Evolutionary conservation across 305 asterid species (phyloP), one percentile per base, ranked within the genome.

Genomic region (Fraxinus floribunda): DNA sequence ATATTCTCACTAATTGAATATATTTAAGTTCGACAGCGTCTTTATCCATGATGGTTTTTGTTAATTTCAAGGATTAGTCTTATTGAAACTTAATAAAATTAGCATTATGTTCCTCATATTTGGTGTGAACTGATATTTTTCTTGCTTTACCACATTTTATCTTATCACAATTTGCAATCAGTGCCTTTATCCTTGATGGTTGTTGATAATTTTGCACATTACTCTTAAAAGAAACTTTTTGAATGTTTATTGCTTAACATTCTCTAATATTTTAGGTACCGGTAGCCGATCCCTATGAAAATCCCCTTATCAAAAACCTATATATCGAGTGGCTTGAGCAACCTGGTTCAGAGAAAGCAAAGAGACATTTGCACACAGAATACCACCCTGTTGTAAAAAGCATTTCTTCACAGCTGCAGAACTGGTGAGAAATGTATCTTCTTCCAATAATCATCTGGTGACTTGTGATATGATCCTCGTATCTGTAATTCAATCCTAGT

Each of bases 341-440:
- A 60, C 94, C 98, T 46, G 97, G 97, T 81, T 96, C 98, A 0
- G 95, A 92, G 88, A 90, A 88, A 80, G 94, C 99, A 41, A 94
- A 91, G 90, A 87, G 81, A 82, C 84, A 90, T 87, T 80, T 96
- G 81, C 94, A 92, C 86, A 96, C 99, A 8, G 89, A 87, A 70
- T 94, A 96, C 86, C 99, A 94, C 80, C 97, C 97, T 0, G 62
- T 93, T 26, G 90, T 90, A 76, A 96, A 90, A 86, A 96, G 97
- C 87, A 88, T 92, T 78, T 80, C 98, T 83, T 93, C 99, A 22
- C 94, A 95, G 93, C 80, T 94, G 90, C 94, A 90, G 81, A 92
- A 94, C 84, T 95, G 99, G 99, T 95, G 86, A 92, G 88, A 80
- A 57, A 78, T 71, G 78, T 62, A 52, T 60, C 55, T 64, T 70